phyloP scores from a whole-genome alignment of 2,329 filamentous ascomycete species.

The Claviceps maximensis region DNA sequence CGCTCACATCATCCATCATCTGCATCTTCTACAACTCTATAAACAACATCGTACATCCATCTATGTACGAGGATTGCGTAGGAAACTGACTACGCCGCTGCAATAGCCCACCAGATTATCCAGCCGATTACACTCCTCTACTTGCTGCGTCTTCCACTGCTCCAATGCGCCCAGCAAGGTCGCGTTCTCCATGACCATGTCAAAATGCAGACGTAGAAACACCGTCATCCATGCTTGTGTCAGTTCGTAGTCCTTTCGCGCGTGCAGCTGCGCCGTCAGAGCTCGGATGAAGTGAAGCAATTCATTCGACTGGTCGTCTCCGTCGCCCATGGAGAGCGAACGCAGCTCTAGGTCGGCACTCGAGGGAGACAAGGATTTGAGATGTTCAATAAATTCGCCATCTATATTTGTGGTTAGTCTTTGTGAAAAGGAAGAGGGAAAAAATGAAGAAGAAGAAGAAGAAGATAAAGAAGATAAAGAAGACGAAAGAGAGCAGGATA shows the following conservation, averaged over 20 bases:
- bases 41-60: too few species aligned
- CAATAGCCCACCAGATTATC: slow-evolving; percentile 75
- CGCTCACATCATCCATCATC: neutral
- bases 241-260: slow-evolving; percentile 77
- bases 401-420: slow-evolving; percentile 28
- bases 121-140: slow-evolving; percentile 56
- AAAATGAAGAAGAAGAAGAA: neutral
- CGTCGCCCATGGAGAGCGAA: slow-evolving; percentile 44
- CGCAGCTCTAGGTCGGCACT: slow-evolving; percentile 85
- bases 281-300: slow-evolving; percentile 69
- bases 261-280: slow-evolving; percentile 54
- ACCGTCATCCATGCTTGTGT: slow-evolving; percentile 97
- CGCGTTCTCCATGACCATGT: slow-evolving; percentile 37
- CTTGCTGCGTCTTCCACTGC: slow-evolving; percentile 61
- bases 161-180: slow-evolving; percentile 44
- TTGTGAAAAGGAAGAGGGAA: too few species aligned
- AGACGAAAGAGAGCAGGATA: neutral
- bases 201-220: slow-evolving; percentile 67
- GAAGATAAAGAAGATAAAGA: neutral
- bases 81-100: slow-evolving; percentile 70
- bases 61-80: slow-evolving; percentile 43
- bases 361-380: slow-evolving; percentile 71
- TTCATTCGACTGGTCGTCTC: slow-evolving; percentile 48
- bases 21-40: neutral
- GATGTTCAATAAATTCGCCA: slow-evolving; percentile 56